Evolutionary conservation across 2,329 filamentous ascomycete species (phyloP), one percentile per base, ranked within the genome.

Genomic region (Aspergillus aculeatus): DNA sequence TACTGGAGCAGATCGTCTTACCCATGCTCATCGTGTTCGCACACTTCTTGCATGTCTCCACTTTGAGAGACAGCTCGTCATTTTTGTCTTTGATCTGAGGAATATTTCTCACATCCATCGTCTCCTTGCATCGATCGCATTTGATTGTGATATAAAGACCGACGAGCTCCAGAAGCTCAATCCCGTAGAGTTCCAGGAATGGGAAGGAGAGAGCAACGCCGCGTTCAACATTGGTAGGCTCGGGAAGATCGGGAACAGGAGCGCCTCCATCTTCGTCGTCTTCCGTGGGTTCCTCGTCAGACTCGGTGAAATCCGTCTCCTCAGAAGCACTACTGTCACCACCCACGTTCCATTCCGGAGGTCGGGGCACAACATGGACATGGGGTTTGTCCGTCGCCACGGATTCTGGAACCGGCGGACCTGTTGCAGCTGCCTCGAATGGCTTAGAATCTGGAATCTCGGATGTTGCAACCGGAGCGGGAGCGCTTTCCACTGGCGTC

Each of bases 171-270:
- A 96, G 80, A 2, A 95, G 76, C 69, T 95, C 91, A 61, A 95
- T 88, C 41, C 88, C 85, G 70, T 91, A 84, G 2, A 96, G 83
- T 68, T 94, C 90, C 59, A 95, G 78, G 26, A 84, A 86, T 0
- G 92, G 91, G 67, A 95, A 92, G 0, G 88, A 91, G 7, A 96
- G 81, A 56, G 90, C 85, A n/a, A 91, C 89, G 24, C 91, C 91
- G 56, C 83, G 81, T 68, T 92, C 89, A 2, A 31, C 4, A 6
- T 80, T 73, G 1, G 78, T 78, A 26, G 77, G 76, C 3, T 76
- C 72, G 6, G 74, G 60, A n/a, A 70, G 56, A 31, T 66, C 64
- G 35, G 73, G 70, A n/a, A 77, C 66, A 44, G 67, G 69, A 2
- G 71, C 74, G 41, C 75, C 79, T 3, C 76, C 75, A 26, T 70